Percentiles rank a stretch among this genome's conserved stretches.
phyloP scores from a whole-genome alignment of 805 yeast genomes.

The Lipomyces yamadae region DNA sequence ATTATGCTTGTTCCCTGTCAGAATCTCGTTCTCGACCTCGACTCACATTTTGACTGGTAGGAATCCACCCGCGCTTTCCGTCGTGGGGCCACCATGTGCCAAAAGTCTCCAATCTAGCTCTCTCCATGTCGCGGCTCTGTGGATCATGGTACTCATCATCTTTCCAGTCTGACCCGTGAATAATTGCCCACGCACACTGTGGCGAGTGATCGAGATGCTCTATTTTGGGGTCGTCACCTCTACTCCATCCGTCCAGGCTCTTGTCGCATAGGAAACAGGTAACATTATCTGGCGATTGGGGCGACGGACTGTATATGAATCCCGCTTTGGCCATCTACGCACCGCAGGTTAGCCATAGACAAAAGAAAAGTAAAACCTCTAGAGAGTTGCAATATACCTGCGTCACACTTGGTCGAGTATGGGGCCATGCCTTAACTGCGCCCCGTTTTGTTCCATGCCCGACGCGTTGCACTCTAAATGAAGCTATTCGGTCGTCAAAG shows the following conservation, averaged over 20 bases:
- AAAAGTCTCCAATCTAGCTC: constrained; percentile 45
- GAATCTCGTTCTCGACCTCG: not conserved
- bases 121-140: constrained; percentile 35
- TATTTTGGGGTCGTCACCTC: constrained; percentile 54
- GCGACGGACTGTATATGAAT: constrained; percentile 61
- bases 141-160: constrained; percentile 40
- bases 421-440: constrained; percentile 33
- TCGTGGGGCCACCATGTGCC: constrained; percentile 55
- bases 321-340: constrained; percentile 59
- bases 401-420: constrained; percentile 30
- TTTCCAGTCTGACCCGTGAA: constrained; percentile 39
- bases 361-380: not conserved
- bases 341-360: not conserved
- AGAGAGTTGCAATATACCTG: constrained; percentile 24
- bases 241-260: constrained; percentile 64
- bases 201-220: constrained; percentile 53
- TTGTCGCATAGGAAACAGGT: constrained; percentile 63
- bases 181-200: constrained; percentile 47
- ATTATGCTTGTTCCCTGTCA: not conserved
- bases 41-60: constrained; percentile 46
- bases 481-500: constrained; percentile 34
- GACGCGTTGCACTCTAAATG: constrained; percentile 28
- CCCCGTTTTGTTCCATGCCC: constrained; percentile 17
- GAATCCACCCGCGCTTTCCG: constrained; percentile 47
- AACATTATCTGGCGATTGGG: constrained; percentile 54